Evolutionary conservation across 495 filamentous ascomycete genomes (phyloP), one percentile per base, ranked within the genome.

Genomic region (Talaromyces nanjingensis): DNA sequence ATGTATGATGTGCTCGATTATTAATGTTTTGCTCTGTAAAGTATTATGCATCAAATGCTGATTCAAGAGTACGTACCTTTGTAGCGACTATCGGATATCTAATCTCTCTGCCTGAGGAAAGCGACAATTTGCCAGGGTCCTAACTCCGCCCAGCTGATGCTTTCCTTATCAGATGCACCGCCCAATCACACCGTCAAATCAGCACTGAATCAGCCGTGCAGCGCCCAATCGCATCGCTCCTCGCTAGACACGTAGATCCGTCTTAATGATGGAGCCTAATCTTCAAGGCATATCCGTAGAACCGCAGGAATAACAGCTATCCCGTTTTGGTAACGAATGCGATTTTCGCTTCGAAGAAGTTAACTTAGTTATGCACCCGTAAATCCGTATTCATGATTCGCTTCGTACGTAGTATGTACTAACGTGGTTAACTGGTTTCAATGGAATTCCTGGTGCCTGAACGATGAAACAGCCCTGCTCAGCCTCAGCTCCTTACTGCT

Each of bases 401-500:
- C 27, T 27, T 2, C 27, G n/a, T 27, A 3, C 27, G 27, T 4
- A 4, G 27, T 27, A 27, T 27, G 27, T 27, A 25, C 27, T 4
- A 27, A 27, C 27, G 27, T 27, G 27, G 27, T 27, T 27, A 0
- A 27, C 1, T 2, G 33, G 39, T 45, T 45, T 45, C 39, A 45
- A 45, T 45, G 39, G 37, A 42, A 53, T 53, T 53, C 52, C 52
- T 55, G 53, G 53, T 56, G 53, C 53, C 53, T 56, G 53, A 25
- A 49, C 45, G 37, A 4, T 49, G 39, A 45, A 45, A 45, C 39
- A 18, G n/a, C 14, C 16, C 1, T n/a, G 18, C 45, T 49, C 45
- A 49, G 45, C 45, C 45, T n/a, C n/a, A n/a, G n/a, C n/a, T 49
- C 45, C 45, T 49, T 49, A 45, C 39, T 18, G 39, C 39, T 45